phyloP scores from a whole-genome alignment of 345 rosid genomes.

The Euphorbia tirucalli region DNA sequence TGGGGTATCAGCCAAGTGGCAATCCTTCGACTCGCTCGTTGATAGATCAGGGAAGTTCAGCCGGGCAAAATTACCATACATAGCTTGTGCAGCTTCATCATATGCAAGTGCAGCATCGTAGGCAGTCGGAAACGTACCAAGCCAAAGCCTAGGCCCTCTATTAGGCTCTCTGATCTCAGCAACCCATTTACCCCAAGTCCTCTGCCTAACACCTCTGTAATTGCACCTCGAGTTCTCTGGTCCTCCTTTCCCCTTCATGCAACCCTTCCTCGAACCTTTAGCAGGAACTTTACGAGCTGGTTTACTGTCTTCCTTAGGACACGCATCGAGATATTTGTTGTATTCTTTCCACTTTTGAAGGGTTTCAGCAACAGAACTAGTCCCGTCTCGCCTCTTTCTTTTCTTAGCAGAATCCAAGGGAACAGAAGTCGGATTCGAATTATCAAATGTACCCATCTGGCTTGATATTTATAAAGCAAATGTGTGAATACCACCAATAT shows the following conservation, averaged over 20 bases:
- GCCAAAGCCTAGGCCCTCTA: constrained; percentile 65
- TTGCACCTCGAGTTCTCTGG: constrained; percentile 57
- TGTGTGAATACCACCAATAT: no score
- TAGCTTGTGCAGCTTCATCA: constrained; percentile 69
- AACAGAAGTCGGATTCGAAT: constrained; percentile 19
- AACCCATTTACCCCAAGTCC: constrained; percentile 98
- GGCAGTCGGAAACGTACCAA: constrained; percentile 72
- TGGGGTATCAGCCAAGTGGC: neutral
- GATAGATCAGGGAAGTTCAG: constrained; percentile 47
- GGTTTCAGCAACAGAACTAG: constrained; percentile 45
- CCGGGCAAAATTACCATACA: constrained; percentile 62
- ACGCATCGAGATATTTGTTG: constrained; percentile 35
- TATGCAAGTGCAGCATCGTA: constrained; percentile 79
- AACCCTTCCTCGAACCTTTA: constrained; percentile 74
- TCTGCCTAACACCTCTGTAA: constrained; percentile 84
- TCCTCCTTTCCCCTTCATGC: constrained; percentile 97
- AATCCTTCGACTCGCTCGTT: neutral
- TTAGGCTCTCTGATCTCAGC: constrained; percentile 84
- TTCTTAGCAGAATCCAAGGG: constrained; percentile 39
- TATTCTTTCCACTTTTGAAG: constrained; percentile 63
- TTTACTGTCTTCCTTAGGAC: constrained; percentile 14
- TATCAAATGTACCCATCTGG: constrained; percentile 32
- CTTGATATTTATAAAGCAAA: no score
- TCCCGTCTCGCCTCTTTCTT: constrained; percentile 51
- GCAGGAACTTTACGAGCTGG: constrained; percentile 48